phyloP scores from a whole-genome alignment of 306 rosid genomes.

The Trifolium fragiferum region DNA sequence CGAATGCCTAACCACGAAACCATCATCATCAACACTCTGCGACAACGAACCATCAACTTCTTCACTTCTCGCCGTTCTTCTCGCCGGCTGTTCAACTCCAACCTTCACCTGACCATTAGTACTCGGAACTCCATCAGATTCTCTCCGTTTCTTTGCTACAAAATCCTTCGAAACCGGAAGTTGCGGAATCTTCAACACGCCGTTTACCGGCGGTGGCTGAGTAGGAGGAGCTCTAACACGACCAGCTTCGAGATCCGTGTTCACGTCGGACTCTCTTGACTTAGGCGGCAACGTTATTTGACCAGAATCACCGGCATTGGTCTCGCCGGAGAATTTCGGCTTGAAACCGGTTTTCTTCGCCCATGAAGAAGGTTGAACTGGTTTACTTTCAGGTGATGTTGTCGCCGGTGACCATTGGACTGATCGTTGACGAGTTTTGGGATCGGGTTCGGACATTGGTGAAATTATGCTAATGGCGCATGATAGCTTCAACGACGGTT shows the following conservation, averaged over 20 bases:
- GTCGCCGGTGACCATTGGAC: conserved; percentile 84
- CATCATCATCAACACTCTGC: conserved; percentile 65
- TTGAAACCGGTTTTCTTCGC: conserved; percentile 88
- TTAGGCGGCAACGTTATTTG: conserved; percentile 56
- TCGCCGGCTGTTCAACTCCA: conserved; percentile 11
- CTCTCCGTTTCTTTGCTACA: conserved; percentile 67
- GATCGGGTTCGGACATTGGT: conserved; percentile 72
- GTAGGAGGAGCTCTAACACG: conserved; percentile 34
- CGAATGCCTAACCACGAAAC: conserved; percentile 62
- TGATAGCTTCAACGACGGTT: conserved; percentile 28
- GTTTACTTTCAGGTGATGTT: conserved; percentile 43
- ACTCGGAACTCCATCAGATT: conserved; percentile 64
- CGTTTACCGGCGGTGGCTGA: conserved; percentile 39
- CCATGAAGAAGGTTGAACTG: conserved; percentile 93
- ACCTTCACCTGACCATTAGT: conserved; percentile 41
- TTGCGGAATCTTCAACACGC: conserved; percentile 49
- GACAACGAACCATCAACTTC: conserved; percentile 69
- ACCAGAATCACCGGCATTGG: conserved; percentile 73
- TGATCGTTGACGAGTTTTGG: conserved; percentile 68
- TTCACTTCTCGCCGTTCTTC: conserved; percentile 57
- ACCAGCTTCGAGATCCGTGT: conserved; percentile 72
- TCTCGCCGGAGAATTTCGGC: conserved; percentile 95
- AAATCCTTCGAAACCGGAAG: conserved; percentile 50
- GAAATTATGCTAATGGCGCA: conserved; percentile 43
- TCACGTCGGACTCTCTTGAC: conserved; percentile 48